Base-by-base conservation (phyloP, 306 rosid species). In the Purshia tridentata region DNA sequence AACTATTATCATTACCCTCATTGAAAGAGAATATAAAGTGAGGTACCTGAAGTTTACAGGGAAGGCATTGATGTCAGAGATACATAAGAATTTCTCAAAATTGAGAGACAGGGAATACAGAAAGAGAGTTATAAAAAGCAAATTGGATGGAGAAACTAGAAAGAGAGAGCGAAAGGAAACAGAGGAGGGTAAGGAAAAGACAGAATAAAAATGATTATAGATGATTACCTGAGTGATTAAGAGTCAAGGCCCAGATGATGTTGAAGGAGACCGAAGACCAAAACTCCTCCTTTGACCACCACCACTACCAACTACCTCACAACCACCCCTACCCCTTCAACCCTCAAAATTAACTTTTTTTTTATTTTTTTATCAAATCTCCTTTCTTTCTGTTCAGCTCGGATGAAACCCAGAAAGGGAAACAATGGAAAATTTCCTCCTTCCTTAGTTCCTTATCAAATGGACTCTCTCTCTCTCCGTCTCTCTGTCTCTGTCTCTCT, bases 191-290 rank as follows among this genome's bases (percentile, higher is more conserved):
- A 29, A 37, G 55, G 11, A 19, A 29, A 23, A 48, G 35, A 20
- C 9, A 64, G 47, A 66, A 12, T 6, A 5, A 57, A 37, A 76
- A 81, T 74, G 65, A 80, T 72, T 70, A 76, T 71, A 60, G 58
- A 74, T 74, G 82, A 78, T 82, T 74, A 86, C 91, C 93, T 76
- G 73, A 74, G 76, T 49, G 78, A 77, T 65, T 69, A 79, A 73
- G 79, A 76, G 80, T 81, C 48, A 59, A 74, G 77, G 73, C 44
- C 47, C 72, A 74, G 69, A 54, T 53, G 72, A 83, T 59, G 51
- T 14, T 58, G 76, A 68, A 75, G 68, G 67, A 76, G 63, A 16
- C 67, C 75, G 73, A 53, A 72, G 81, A 75, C 67, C 66, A 46
- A 66, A 12, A 44, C 59, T 58, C 65, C 68, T 50, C 58, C 62